phyloP scores from a whole-genome alignment of 805 yeast species.

The Metschnikowia aberdeeniae region DNA sequence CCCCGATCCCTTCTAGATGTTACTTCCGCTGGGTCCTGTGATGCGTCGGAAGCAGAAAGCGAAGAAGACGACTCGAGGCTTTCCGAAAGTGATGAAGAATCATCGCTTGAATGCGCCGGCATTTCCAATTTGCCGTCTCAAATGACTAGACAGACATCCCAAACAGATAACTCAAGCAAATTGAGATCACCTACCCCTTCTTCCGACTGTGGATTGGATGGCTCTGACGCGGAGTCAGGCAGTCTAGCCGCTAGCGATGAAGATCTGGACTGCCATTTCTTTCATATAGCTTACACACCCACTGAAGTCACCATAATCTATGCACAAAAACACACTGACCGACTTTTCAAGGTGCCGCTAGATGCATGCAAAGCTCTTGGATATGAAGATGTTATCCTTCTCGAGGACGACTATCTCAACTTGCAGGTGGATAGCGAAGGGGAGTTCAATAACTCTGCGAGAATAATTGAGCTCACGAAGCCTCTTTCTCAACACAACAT shows the following conservation, averaged over 20 bases:
- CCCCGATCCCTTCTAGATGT: constrained; percentile 8
- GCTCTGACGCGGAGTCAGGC: constrained; percentile 3
- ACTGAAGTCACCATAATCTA: constrained; percentile 61
- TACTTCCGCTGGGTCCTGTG: neutral
- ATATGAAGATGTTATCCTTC: constrained; percentile 34
- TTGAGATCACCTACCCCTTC: constrained; percentile 9
- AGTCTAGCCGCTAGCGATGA: neutral
- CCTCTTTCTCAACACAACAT: constrained; percentile 57
- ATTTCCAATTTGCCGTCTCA: neutral
- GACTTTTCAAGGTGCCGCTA: constrained; percentile 39
- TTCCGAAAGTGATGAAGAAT: neutral
- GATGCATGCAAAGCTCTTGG: constrained; percentile 26
- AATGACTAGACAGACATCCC: constrained; percentile 5
- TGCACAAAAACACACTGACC: constrained; percentile 33
- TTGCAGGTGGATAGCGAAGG: constrained; percentile 62
- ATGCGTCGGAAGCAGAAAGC: neutral
- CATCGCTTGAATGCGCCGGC: neutral
- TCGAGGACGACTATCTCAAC: constrained; percentile 45
- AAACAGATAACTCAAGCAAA: constrained; percentile 31
- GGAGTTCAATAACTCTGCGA: constrained; percentile 43
- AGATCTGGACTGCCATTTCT: constrained; percentile 27
- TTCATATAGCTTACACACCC: constrained; percentile 61
- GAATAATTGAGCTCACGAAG: constrained; percentile 52
- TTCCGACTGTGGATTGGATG: constrained; percentile 5
- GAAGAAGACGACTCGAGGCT: neutral